phyloP scores from a whole-genome alignment of 345 rosid species.

The Carallia pectinifolia region DNA sequence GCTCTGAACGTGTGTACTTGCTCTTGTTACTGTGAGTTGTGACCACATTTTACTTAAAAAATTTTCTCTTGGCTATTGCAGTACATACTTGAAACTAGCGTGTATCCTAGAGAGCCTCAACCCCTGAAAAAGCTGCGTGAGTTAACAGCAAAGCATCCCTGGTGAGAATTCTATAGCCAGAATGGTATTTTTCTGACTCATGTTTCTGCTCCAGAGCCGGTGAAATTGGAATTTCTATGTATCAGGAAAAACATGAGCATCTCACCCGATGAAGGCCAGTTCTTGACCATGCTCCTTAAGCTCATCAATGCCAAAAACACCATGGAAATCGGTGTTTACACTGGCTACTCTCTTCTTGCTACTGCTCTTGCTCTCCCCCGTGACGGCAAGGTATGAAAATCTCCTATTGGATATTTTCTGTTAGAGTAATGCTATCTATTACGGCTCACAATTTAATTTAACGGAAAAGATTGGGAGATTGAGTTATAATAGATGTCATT shows the following conservation, averaged over 20 bases:
- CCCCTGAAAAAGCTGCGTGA: slow-evolving; percentile 93
- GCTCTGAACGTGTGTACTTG: too few species aligned
- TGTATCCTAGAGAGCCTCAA: slow-evolving; percentile 93
- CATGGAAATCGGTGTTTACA: slow-evolving; percentile 98
- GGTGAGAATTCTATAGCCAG: slow-evolving; percentile 38
- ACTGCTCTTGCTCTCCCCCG: slow-evolving; percentile 97
- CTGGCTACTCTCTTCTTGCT: slow-evolving; percentile 94
- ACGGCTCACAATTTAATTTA: too few species aligned
- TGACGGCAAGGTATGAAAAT: slow-evolving; percentile 64
- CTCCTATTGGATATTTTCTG: too few species aligned
- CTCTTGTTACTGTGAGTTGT: not conserved
- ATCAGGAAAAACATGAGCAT: slow-evolving; percentile 92
- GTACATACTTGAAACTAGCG: slow-evolving; percentile 95
- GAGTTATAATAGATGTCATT: too few species aligned
- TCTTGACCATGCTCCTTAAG: slow-evolving; percentile 87
- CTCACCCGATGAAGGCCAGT: slow-evolving; percentile 96
- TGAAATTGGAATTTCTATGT: not conserved
- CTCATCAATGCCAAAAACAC: slow-evolving; percentile 96
- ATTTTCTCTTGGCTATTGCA: slow-evolving; percentile 18
- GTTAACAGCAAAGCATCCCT: slow-evolving; percentile 88
- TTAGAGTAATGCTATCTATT: too few species aligned
- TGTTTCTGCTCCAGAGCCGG: not conserved
- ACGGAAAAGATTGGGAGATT: too few species aligned
- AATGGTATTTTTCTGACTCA: not conserved
- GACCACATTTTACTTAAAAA: too few species aligned